Evolutionary conservation across 495 filamentous ascomycete species (phyloP), one percentile per base, ranked within the genome.

Genomic region (Penicillium daleae): DNA sequence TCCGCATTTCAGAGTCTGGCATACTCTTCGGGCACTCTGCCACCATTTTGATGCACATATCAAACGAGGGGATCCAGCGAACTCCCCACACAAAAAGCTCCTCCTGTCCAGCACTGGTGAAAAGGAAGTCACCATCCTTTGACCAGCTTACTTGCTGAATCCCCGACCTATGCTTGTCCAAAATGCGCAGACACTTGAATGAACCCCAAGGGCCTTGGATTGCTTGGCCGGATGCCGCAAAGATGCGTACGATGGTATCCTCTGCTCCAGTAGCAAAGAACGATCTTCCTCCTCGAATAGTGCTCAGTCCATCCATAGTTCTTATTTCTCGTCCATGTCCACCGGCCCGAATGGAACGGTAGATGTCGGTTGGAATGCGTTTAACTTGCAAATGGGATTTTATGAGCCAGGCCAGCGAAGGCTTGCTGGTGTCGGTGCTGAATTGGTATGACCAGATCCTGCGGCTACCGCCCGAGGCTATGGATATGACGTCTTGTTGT

Each of bases 261-360:
- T 98, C 95, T 0, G 92, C 89, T 0, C 90, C 95, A 0, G 94
- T 98, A 1, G 91, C 93, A 40, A 97, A 73, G 51, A 63, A 66
- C 29, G 69, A 74, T 6, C 54, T 60, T 29, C 19, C 33, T 6
- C 62, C 68, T 21, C 60, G 42, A 6, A 56, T 29, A 2, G 46
- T 8, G 1, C 70, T 65, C 5, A 76, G 82, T 7, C 87, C 69
- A n/a, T 90, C 86, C 62, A 88, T 77, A 2, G 89, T 81, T 73
- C 94, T 94, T 63, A 97, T 90, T 78, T 99, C 95, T 35, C 95
- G 76, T 0, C 95, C 95, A 73, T 99, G 95, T 1, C 85, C 85
- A 0, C 95, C 95, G 0, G 69, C 52, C 0, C 63, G 64, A 56
- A 90, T 87, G 2, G 78, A 80, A 51, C 82, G 78, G 1, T 86